Base-by-base conservation (phyloP, 176 grass and related monocot genomes). In the Musa itinerans region DNA sequence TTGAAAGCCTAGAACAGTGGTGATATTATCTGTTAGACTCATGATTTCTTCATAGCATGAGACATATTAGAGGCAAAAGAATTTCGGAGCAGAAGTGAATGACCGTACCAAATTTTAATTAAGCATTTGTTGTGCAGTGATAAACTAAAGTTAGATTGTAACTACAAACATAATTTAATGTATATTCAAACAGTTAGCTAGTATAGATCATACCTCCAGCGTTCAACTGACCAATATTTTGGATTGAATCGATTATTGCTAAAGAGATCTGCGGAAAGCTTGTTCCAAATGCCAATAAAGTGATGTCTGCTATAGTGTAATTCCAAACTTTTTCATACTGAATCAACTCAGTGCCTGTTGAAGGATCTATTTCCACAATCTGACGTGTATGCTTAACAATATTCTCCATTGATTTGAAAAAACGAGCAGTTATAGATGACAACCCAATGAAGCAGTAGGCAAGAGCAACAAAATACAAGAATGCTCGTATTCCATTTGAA, bases 201-300 rank as follows among this genome's bases (percentile, higher is more conserved):
- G 2, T 20, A 51, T 73, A 43, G 70, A 75, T 34, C 54, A 10
- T 89, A 97, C 93, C 93, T 88, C 93, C 93, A 72, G 93, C 93
- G 65, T 84, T 97, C 27, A 87, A 59, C 24, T 91, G 85, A 58
- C 88, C 90, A 14, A 90, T 72, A 74, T 93, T 90, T 48, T 72
- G 82, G 54, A 97, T 89, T 2, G 93, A 87, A 5, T 97, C 93
- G 1, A 93, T 97, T 7, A 84, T 93, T 23, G 93, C 93, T 0
- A 93, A 78, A 22, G 93, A 93, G 73, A 97, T 97, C 76, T 97
- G 93, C 2, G 93, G 90, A 52, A 97, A 97, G 78, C 93, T 97
- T 66, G 93, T 97, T 11, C 93, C 93, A n/a, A 97, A 97, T 12
- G 93, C 93, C 61, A 97, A 77, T 11, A 97, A 86, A 59, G 86